Evolutionary conservation across 257 asterid species (phyloP), one percentile per base, ranked within the genome.

Genomic region (Gentiana macrophylla): DNA sequence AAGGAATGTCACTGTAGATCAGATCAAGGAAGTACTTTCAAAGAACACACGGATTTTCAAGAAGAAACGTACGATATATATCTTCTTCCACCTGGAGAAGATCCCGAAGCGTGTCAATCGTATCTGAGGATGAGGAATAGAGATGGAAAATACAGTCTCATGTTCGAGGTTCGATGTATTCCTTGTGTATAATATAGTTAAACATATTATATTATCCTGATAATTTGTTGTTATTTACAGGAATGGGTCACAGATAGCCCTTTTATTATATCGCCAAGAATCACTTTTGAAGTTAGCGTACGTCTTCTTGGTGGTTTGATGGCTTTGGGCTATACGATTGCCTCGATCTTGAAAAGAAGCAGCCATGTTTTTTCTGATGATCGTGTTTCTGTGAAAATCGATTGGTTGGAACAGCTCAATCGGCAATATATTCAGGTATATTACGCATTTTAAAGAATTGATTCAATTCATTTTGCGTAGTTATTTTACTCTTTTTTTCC

Each of bases 71-170:
- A 92, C 74, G 99, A 92, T 58, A 92, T 92, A 52, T 92, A 83
- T 81, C 97, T 92, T 66, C 87, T 92, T 41, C 99, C 99, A 48
- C 99, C 99, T 32, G 95, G 99, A 49, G 99, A 92, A 78, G 99
- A 92, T 78, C 97, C 95, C 50, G 99, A 92, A 74, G 94, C 97
- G 52, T 92, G 99, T 64, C 99, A 92, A 65, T 92, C 99, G 5
- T 92, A 92, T 76, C 74, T 92, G 82, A 85, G 99, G 82, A 92
- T 92, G 99, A 81, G 99, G 80, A 88, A 88, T 72, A 76, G 83
- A 69, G 97, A 92, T 61, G 99, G 99, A 45, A 92, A 84, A 70
- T 92, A 92, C 80, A 92, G 74, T 77, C 99, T 92, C 74, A 92
- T 92, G 97, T 92, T 92, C 77, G 99, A 92, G 99, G 99, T 92